These are phyloP conservation scores for Rhodotorula sp. DNA, from an alignment of 1,284 basidiomycete species.

Conservation along the genomic window DNA sequence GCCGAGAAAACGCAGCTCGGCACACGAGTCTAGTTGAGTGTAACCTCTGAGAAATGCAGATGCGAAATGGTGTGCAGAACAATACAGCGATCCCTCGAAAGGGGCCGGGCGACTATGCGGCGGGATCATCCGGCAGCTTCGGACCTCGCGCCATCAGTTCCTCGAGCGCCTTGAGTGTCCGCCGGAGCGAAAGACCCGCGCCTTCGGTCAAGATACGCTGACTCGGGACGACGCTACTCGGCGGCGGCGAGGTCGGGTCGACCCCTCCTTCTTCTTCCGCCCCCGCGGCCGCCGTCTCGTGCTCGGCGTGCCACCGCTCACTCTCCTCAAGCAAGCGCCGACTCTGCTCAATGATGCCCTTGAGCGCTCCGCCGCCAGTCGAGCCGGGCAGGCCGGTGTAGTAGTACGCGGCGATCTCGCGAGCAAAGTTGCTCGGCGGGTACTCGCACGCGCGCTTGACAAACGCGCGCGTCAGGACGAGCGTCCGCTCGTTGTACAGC, in stretches of 20 bases:
- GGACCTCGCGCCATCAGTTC: constrained; percentile 44
- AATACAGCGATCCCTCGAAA: background rate
- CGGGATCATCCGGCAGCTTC: background rate
- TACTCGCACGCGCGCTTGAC: constrained; percentile 79
- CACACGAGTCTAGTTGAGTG: background rate
- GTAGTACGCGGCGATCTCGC: constrained; percentile 75
- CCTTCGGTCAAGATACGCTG: constrained; percentile 62
- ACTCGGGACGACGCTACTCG: constrained; percentile 26
- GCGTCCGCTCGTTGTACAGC: constrained; percentile 87
- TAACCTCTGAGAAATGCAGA: background rate
- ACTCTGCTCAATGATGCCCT: constrained; percentile 67
- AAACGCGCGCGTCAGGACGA: constrained; percentile 83
- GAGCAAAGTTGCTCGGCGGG: constrained; percentile 67
- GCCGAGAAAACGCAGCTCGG: background rate
- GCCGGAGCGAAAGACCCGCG: constrained; percentile 73
- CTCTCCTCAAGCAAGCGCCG: constrained; percentile 68
- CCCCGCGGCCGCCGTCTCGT: constrained; percentile 50
- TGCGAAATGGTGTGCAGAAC: background rate
- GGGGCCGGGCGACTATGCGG: too few relatives aligned
- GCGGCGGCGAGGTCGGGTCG: constrained; percentile 53
- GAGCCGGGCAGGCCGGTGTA: constrained; percentile 48
- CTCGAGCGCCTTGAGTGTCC: constrained; percentile 64
- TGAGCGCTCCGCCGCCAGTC: constrained; percentile 57
- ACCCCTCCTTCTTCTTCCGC: constrained; percentile 72
- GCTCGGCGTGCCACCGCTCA: constrained; percentile 48